phyloP scores from a whole-genome alignment of 2,329 filamentous ascomycete genomes.

The Trichoderma sp. region DNA sequence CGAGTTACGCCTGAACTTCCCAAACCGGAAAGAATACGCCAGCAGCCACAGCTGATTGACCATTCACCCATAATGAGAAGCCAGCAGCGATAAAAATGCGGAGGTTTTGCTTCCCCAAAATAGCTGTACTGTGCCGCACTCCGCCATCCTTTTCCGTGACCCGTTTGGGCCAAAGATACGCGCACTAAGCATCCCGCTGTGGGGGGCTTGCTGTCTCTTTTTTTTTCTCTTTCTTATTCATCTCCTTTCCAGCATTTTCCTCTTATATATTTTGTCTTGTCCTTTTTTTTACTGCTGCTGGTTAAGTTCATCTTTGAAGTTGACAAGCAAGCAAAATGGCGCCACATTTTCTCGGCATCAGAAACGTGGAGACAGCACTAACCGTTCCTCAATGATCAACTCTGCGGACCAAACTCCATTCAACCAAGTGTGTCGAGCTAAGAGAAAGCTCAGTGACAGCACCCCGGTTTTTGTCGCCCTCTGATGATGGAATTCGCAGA shows the following conservation, averaged over 20 bases:
- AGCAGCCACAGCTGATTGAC: neutral
- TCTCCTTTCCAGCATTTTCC: neutral
- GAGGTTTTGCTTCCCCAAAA: constrained; percentile 2
- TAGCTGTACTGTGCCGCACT: neutral
- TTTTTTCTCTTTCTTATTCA: neutral
- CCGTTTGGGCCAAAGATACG: constrained; percentile 28
- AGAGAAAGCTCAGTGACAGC: neutral
- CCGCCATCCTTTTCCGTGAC: neutral
- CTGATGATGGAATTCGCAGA: neutral
- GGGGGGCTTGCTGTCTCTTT: neutral
- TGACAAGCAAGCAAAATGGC: neutral
- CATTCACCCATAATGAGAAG: neutral
- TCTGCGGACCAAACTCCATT: neutral
- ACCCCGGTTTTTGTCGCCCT: neutral
- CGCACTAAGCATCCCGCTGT: constrained; percentile 14
- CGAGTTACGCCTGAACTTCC: constrained; percentile 15
- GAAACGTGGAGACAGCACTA: neutral
- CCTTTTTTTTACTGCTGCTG: neutral
- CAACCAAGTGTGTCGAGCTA: neutral
- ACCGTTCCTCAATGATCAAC: too few species aligned
- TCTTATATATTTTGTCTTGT: neutral
- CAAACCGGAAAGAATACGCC: neutral
- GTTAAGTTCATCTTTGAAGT: neutral
- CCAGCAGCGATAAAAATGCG: constrained; percentile 8
- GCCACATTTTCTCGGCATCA: neutral